These are phyloP conservation scores for Tremella yokohamensis DNA, from an alignment of 768 basidiomycete genomes.

Conservation along the genomic window DNA sequence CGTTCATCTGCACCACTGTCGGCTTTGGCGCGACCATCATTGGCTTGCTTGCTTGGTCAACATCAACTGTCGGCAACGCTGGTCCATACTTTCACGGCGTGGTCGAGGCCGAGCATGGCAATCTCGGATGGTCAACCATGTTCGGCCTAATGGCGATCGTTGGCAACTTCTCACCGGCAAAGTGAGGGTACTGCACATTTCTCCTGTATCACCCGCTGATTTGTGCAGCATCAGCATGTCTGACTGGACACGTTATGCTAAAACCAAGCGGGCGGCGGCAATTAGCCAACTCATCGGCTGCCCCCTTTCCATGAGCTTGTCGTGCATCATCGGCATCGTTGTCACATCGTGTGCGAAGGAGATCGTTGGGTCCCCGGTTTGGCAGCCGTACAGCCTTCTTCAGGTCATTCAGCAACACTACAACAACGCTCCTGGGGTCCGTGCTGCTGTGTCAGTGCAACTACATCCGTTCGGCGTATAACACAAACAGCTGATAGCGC, in stretches of 20 bases:
- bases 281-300: conserved; percentile 22
- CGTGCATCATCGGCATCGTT: conserved; percentile 33
- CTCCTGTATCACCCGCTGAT: conserved; percentile 2
- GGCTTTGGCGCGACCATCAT: conserved; percentile 18
- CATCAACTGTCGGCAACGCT: conserved; percentile 9
- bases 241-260: conserved; percentile 15
- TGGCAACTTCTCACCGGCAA: not conserved
- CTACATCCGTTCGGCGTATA: too few relatives aligned
- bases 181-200: too few relatives aligned
- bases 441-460: conserved; percentile 36
- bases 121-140: conserved; percentile 1
- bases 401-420: conserved; percentile 32
- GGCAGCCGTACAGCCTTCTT: conserved; percentile 13
- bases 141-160: conserved; percentile 1
- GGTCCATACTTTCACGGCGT: conserved; percentile 9
- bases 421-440: conserved; percentile 16
- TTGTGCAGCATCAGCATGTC: too few relatives aligned
- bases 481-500: not conserved
- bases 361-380: conserved; percentile 15
- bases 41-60: conserved; percentile 18
- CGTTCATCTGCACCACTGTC: conserved; percentile 20
- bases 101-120: conserved; percentile 28
- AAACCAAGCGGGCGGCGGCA: conserved; percentile 4
- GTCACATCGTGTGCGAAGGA: conserved; percentile 20
- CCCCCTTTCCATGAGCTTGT: conserved; percentile 16